phyloP scores from a whole-genome alignment of 2,329 filamentous ascomycete genomes.

The Amesomyces nigricolor region DNA sequence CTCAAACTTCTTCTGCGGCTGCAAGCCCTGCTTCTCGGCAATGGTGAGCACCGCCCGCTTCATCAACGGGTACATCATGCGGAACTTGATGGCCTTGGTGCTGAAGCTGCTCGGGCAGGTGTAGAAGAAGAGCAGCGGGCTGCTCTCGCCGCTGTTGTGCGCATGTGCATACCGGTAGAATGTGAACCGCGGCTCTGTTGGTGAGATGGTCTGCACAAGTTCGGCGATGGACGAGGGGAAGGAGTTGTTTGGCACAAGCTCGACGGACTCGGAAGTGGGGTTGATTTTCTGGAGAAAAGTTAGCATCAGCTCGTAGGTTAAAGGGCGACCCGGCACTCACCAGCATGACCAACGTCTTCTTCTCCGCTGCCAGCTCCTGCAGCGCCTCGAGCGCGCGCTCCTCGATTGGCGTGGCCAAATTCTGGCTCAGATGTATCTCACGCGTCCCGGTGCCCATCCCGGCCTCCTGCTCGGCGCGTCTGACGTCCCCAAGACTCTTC shows the following conservation, averaged over 20 bases:
- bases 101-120: constrained; percentile 63
- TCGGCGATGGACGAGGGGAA: constrained; percentile 51
- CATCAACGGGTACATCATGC: constrained; percentile 77
- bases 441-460: constrained; percentile 58
- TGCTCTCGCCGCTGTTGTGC: constrained; percentile 45
- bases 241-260: constrained; percentile 53
- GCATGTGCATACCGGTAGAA: constrained; percentile 66
- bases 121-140: constrained; percentile 72
- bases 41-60: constrained; percentile 61
- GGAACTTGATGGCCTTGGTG: constrained; percentile 68
- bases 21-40: constrained; percentile 60
- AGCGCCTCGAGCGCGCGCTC: constrained; percentile 61
- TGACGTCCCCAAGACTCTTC: constrained; percentile 63
- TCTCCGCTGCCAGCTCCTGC: constrained; percentile 48
- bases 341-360: constrained; percentile 57
- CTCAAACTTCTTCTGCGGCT: constrained; percentile 65
- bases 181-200: constrained; percentile 67
- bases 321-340: constrained; percentile 39
- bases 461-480: constrained; percentile 68
- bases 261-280: constrained; percentile 60
- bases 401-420: constrained; percentile 52
- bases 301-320: not conserved
- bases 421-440: constrained; percentile 55
- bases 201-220: constrained; percentile 56
- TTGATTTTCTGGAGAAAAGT: constrained; percentile 59